Conservation (phyloP, 2,329 filamentous ascomycete genomes). For the Hypoxylon sp. region DNA sequence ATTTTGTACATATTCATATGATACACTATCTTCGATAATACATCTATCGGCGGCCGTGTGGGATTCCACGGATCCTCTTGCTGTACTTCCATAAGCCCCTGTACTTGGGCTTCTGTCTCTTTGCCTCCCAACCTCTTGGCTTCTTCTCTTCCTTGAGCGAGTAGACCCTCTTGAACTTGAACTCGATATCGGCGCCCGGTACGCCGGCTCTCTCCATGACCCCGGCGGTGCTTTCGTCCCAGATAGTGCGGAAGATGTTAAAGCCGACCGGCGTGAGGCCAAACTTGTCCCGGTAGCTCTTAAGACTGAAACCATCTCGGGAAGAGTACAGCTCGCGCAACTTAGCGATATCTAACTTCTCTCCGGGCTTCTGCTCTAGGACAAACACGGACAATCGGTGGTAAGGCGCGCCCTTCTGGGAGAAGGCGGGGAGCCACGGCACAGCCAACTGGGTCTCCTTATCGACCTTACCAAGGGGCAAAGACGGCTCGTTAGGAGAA, state of each 20-base stretch:
- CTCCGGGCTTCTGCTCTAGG: conserved; percentile 79
- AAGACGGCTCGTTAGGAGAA: conserved; percentile 66
- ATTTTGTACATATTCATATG: conserved; percentile 45
- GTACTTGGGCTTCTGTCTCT: conserved; percentile 75
- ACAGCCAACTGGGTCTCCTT: conserved; percentile 76
- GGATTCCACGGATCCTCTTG: conserved; percentile 65
- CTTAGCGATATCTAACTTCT: conserved; percentile 69
- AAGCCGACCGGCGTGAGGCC: conserved; percentile 81
- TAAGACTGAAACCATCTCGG: conserved; percentile 80
- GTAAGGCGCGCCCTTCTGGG: conserved; percentile 91
- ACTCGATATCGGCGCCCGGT: conserved; percentile 84
- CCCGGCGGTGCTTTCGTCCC: conserved; percentile 88
- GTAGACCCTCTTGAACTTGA: conserved; percentile 83
- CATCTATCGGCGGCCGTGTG: conserved; percentile 40
- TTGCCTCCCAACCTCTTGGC: conserved; percentile 76
- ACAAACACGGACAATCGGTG: conserved; percentile 89
- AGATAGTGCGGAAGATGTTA: conserved; percentile 88
- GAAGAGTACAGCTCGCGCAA: conserved; percentile 67
- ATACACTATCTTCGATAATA: conserved; percentile 40
- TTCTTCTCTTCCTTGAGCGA: conserved; percentile 74
- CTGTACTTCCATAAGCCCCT: conserved; percentile 75
- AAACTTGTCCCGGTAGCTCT: conserved; percentile 80
- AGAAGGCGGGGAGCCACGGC: conserved; percentile 88
- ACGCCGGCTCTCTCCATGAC: conserved; percentile 88
- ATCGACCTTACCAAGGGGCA: conserved; percentile 76